Evolutionary conservation across 371 early-diverging fungal species (phyloP).

Genomic region (Apophysomyces variabilis): DNA sequence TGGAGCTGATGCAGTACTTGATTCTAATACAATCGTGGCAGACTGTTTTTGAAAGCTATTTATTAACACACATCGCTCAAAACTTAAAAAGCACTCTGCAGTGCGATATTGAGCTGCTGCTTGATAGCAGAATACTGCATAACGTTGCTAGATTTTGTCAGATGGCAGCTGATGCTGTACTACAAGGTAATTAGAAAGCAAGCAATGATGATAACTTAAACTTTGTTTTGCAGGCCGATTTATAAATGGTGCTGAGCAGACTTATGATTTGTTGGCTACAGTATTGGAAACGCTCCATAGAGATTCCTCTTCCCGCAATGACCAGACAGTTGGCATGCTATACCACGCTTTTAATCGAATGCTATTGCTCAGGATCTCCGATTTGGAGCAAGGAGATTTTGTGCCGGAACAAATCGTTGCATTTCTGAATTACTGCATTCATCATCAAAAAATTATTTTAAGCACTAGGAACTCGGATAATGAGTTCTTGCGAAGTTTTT

Average conservation of each 20-base stretch:
- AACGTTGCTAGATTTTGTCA: slow-evolving; percentile 65
- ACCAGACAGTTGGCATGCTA: slow-evolving; percentile 31
- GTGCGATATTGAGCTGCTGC: slow-evolving; percentile 43
- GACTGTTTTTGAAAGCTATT: slow-evolving; percentile 57
- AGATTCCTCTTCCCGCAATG: slow-evolving; percentile 25
- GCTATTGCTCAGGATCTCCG: slow-evolving; percentile 58
- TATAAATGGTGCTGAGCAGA: slow-evolving; percentile 56
- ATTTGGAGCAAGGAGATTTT: slow-evolving; percentile 43
- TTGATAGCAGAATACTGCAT: slow-evolving; percentile 47
- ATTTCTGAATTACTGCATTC: slow-evolving; percentile 66
- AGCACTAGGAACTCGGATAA: slow-evolving; percentile 61
- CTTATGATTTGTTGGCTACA: slow-evolving; percentile 64
- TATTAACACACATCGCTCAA: slow-evolving; percentile 62
- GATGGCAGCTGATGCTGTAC: slow-evolving; percentile 69
- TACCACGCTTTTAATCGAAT: slow-evolving; percentile 64
- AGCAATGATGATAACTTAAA: not conserved
- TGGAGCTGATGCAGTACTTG: not conserved
- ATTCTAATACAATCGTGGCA: not conserved
- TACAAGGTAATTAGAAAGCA: slow-evolving; percentile 53
- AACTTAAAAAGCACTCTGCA: slow-evolving; percentile 59
- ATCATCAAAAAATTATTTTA: slow-evolving; percentile 71
- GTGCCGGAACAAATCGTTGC: slow-evolving; percentile 40
- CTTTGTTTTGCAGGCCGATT: slow-evolving; percentile 48
- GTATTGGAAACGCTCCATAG: slow-evolving; percentile 53
- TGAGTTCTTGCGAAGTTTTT: slow-evolving; percentile 68